phyloP scores from a whole-genome alignment of 495 filamentous ascomycete genomes.

The Aspergillus ellipticus region DNA sequence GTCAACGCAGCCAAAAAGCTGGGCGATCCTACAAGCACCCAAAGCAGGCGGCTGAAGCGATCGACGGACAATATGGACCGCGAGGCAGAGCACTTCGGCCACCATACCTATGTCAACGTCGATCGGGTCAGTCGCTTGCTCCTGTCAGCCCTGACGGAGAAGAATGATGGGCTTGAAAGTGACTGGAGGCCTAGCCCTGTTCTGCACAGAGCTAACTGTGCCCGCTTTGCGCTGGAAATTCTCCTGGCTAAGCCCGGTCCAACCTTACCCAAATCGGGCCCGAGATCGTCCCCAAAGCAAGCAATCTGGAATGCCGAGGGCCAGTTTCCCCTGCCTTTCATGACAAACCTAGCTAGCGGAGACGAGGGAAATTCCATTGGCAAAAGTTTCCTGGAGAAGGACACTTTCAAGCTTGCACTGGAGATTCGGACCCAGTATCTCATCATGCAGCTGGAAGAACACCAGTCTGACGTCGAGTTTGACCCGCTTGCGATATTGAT shows the following conservation, averaged over 20 bases:
- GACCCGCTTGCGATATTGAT: constrained; percentile 24
- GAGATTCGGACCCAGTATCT: constrained; percentile 40
- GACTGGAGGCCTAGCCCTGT: constrained; percentile 26
- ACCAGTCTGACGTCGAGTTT: constrained; percentile 23
- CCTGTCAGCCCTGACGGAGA: constrained; percentile 11
- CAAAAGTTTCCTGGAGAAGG: constrained; percentile 23
- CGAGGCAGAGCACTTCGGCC: constrained; percentile 25
- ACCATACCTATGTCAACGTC: constrained; percentile 29
- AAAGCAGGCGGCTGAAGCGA: constrained; percentile 25
- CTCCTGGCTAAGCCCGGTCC: constrained; percentile 22
- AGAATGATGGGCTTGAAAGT: constrained; percentile 4
- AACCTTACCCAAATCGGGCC: too few relatives aligned
- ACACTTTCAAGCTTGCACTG: constrained; percentile 37
- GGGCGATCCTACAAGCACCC: constrained; percentile 24
- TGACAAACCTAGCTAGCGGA: constrained; percentile 18
- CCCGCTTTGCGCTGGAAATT: constrained; percentile 31
- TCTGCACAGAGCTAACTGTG: constrained; percentile 39
- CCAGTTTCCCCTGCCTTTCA: constrained; percentile 32
- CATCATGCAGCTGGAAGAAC: constrained; percentile 28
- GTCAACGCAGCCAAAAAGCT: constrained; percentile 23
- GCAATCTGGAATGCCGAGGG: constrained; percentile 28
- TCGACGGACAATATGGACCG: constrained; percentile 16
- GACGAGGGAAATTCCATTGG: constrained; percentile 12
- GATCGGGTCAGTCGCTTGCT: constrained; percentile 16
- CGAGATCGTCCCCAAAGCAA: constrained; percentile 10